A percentile compares a stretch with the other conserved stretches of the same genome.
Conservation (phyloP, 106 monocot species). For the Acanthochlamys bracteata region DNA sequence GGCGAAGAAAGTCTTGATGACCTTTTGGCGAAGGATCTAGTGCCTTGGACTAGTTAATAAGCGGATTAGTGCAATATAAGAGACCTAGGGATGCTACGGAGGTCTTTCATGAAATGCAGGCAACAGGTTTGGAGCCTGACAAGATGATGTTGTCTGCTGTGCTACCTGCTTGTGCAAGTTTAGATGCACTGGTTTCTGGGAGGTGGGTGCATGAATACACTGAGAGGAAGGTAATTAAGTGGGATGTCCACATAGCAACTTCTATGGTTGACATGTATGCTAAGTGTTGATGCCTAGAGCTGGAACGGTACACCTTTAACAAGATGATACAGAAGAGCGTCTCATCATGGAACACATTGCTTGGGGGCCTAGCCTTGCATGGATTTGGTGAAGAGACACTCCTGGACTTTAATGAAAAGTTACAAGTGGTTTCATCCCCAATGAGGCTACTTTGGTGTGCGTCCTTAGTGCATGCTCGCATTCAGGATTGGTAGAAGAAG, state of each 20-base stretch:
- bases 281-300: conserved; percentile 46
- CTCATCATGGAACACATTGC: conserved; percentile 57
- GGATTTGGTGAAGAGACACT: conserved; percentile 38
- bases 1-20: conserved; percentile 30
- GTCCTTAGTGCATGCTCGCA: conserved; percentile 52
- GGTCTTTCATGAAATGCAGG: conserved; percentile 36
- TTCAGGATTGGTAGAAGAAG: conserved; percentile 49
- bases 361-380: conserved; percentile 47
- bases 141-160: conserved; percentile 52
- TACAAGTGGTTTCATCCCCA: conserved; percentile 25
- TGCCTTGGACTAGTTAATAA: conserved; percentile 68
- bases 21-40: conserved; percentile 31
- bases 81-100: conserved; percentile 42
- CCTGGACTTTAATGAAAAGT: conserved; percentile 33
- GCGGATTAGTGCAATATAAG: conserved; percentile 38
- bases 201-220: conserved; percentile 61
- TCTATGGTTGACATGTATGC: conserved; percentile 69
- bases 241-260: conserved; percentile 55
- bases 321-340: conserved; percentile 45
- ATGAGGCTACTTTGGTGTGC: conserved; percentile 55
- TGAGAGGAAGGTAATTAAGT: conserved; percentile 28
- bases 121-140: conserved; percentile 43
- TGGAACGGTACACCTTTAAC: conserved; percentile 28
- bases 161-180: conserved; percentile 70
- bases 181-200: conserved; percentile 43